Percentiles rank a stretch among this genome's conserved stretches.
Conservation (phyloP, 2,329 filamentous ascomycete genomes). For the Cercospora berteroae region DNA sequence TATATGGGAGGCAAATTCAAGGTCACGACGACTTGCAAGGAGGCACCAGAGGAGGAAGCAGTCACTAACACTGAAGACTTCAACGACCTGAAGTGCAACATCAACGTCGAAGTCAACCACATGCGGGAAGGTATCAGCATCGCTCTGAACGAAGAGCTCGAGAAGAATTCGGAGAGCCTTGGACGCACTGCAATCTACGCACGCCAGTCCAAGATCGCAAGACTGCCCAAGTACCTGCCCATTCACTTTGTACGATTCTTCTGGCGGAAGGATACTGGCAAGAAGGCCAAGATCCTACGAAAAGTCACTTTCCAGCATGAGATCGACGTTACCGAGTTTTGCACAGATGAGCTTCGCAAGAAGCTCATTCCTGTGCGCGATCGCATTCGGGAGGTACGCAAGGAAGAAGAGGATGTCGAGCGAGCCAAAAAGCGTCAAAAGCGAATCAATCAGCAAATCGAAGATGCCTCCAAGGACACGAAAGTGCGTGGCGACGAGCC, state of each 20-base stretch:
- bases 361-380: conserved; percentile 88
- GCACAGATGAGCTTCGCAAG: conserved; percentile 81
- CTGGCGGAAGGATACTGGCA: conserved; percentile 92
- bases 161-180: conserved; percentile 79
- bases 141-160: conserved; percentile 80
- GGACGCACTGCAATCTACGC: conserved; percentile 81
- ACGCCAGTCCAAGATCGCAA: conserved; percentile 84
- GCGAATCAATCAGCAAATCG: conserved; percentile 58
- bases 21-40: conserved; percentile 77
- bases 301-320: conserved; percentile 96
- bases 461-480: conserved; percentile 45
- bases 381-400: conserved; percentile 90
- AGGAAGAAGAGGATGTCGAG: conserved; percentile 92
- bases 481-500: conserved; percentile 57
- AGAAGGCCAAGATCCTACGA: conserved; percentile 99
- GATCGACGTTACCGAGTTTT: conserved; percentile 90
- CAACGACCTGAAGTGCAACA: conserved; percentile 94
- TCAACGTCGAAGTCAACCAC: conserved; percentile 82
- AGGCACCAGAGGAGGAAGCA: conserved; percentile 73
- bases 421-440: conserved; percentile 90
- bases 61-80: conserved; percentile 70
- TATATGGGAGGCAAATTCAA: conserved; percentile 84
- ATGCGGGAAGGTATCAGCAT: conserved; percentile 82
- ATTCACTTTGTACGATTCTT: conserved; percentile 98
- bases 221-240: conserved; percentile 89